A percentile compares a stretch with the other conserved stretches of the same genome.
These are phyloP conservation scores for Blastobotrys arbuscula DNA, from an alignment of 1,139 yeast genomes.

Conservation along the genomic window DNA sequence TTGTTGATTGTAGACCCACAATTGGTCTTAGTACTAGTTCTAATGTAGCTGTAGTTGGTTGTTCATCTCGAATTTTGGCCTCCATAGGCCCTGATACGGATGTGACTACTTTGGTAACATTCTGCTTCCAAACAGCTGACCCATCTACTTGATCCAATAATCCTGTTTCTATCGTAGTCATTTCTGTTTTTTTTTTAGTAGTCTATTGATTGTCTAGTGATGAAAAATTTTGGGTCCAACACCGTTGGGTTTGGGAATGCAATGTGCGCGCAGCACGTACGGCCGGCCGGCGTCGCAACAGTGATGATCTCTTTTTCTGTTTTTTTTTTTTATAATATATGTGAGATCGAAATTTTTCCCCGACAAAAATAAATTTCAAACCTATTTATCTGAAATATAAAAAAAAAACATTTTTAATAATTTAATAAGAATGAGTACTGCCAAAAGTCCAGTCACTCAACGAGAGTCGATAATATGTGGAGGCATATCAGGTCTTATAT, in stretches of 20 bases:
- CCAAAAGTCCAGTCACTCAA: neutral
- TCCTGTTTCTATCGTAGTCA: constrained; percentile 15
- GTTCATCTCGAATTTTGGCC: constrained; percentile 75
- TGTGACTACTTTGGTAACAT: constrained; percentile 54
- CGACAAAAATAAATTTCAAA: neutral
- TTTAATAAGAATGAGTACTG: too few relatives aligned
- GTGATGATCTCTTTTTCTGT: neutral
- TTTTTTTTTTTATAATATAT: too few relatives aligned
- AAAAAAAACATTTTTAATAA: too few relatives aligned
- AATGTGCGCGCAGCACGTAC: too few relatives aligned
- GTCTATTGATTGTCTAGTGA: too few relatives aligned
- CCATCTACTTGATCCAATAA: constrained; percentile 66
- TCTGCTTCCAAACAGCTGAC: constrained; percentile 54
- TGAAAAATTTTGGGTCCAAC: too few relatives aligned
- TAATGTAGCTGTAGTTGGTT: constrained; percentile 70
- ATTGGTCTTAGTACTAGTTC: constrained; percentile 82
- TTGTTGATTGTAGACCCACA: constrained; percentile 63
- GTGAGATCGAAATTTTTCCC: neutral
- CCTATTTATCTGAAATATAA: neutral
- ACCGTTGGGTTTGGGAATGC: too few relatives aligned
- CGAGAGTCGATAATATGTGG: constrained; percentile 55
- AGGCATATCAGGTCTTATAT: constrained; percentile 58
- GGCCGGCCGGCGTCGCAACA: too few relatives aligned
- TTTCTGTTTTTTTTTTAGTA: too few relatives aligned
- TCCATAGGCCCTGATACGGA: constrained; percentile 92